phyloP scores from a whole-genome alignment of 352 stramenopile species.

The Elongisporangium senticosum region DNA sequence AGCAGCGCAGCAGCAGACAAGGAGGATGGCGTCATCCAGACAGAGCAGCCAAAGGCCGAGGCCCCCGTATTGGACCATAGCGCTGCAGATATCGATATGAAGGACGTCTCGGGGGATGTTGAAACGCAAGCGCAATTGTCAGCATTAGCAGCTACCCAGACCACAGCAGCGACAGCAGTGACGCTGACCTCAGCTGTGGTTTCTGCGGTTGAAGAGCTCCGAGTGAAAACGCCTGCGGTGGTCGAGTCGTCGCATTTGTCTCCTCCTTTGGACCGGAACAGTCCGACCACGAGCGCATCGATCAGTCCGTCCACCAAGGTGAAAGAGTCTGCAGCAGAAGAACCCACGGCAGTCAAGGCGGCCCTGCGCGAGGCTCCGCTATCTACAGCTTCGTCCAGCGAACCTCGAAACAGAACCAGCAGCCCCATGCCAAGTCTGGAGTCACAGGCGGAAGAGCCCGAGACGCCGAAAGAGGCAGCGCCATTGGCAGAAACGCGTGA shows the following conservation, averaged over 20 bases:
- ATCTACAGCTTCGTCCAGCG: slow-evolving; percentile 16
- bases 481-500: background rate
- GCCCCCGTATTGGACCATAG: slow-evolving; percentile 5
- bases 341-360: background rate
- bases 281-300: slow-evolving; percentile 27
- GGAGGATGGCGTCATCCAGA: slow-evolving; percentile 1
- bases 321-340: slow-evolving; percentile 18
- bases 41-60: background rate
- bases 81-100: slow-evolving; percentile 2
- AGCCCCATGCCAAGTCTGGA: slow-evolving; percentile 18
- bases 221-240: slow-evolving; percentile 40
- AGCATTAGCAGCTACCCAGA: background rate
- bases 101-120: background rate
- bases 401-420: slow-evolving; percentile 5
- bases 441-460: slow-evolving; percentile 11
- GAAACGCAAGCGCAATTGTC: background rate
- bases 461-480: background rate
- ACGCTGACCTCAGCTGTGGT: background rate
- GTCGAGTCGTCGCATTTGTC: slow-evolving; percentile 46
- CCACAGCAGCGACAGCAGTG: slow-evolving; percentile 1
- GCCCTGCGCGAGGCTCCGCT: slow-evolving; percentile 16
- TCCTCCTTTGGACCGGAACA: slow-evolving; percentile 38
- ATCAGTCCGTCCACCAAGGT: slow-evolving; percentile 49
- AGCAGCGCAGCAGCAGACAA: slow-evolving; percentile 7
- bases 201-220: slow-evolving; percentile 18